These are phyloP conservation scores for Hordeum marinum DNA, from an alignment of 176 grass and related monocot genomes.

Conservation along the genomic window DNA sequence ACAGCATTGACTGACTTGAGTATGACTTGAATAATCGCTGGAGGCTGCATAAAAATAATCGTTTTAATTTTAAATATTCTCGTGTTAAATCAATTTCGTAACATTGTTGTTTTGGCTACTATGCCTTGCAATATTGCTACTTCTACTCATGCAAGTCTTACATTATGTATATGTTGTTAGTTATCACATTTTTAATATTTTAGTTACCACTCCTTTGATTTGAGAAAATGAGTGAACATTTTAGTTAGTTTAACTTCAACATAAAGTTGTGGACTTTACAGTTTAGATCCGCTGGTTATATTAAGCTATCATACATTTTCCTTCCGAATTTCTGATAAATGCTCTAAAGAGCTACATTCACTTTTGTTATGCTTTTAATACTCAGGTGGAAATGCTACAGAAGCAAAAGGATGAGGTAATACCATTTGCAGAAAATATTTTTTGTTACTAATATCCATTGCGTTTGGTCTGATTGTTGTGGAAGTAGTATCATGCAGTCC, in stretches of 20 bases:
- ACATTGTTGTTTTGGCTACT: neutral
- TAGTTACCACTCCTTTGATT: no score
- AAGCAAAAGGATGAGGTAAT: slow-evolving; percentile 69
- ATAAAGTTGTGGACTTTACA: neutral
- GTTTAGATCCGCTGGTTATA: neutral
- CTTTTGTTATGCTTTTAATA: slow-evolving; percentile 22
- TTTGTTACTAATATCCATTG: neutral
- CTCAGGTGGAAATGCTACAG: slow-evolving; percentile 58
- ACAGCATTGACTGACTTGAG: neutral
- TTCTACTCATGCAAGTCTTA: neutral
- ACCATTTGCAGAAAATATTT: neutral
- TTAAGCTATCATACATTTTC: slow-evolving; percentile 6
- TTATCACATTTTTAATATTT: neutral
- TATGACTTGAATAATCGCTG: neutral
- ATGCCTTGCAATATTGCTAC: neutral
- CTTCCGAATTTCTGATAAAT: neutral
- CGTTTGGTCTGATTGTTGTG: neutral
- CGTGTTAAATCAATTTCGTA: neutral
- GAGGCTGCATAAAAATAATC: neutral
- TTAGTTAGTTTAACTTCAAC: neutral
- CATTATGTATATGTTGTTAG: neutral
- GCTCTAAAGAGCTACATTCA: neutral
- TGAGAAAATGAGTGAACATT: no score
- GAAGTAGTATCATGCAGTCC: neutral
- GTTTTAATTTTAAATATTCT: neutral